A percentile compares a stretch with the other conserved stretches of the same genome.
These are phyloP conservation scores for Alternaria burnsii DNA, from an alignment of 2,329 filamentous ascomycete genomes.

Conservation along the genomic window DNA sequence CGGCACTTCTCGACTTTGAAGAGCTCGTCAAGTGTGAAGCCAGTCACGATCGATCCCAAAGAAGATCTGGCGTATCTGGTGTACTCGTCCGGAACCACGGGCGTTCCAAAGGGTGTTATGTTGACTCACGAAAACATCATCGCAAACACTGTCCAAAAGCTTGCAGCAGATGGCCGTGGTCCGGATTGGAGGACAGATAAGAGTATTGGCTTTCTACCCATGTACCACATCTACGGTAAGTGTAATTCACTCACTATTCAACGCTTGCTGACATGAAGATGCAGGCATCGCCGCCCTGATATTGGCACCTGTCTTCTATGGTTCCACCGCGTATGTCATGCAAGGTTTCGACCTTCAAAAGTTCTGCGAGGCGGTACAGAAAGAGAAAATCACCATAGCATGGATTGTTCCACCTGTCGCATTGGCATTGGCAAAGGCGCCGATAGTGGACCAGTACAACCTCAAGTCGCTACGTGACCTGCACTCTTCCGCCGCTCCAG, in stretches of 20 bases:
- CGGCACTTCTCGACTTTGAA: neutral
- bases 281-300: neutral
- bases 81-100: conserved; percentile 48
- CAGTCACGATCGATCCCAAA: conserved; percentile 13
- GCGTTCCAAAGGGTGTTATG: conserved; percentile 54
- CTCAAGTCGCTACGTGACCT: neutral
- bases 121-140: conserved; percentile 52
- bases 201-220: conserved; percentile 54
- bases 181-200: conserved; percentile 35
- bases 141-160: conserved; percentile 49
- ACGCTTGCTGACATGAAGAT: neutral
- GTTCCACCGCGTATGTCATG: neutral
- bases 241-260: conserved; percentile 35
- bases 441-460: neutral
- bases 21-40: neutral
- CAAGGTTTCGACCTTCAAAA: neutral
- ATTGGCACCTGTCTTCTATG: neutral
- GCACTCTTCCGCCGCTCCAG: neutral
- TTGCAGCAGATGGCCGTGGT: conserved; percentile 32
- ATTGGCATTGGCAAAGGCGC: neutral
- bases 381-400: neutral
- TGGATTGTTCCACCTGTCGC: neutral
- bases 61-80: conserved; percentile 19
- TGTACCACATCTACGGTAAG: conserved; percentile 55
- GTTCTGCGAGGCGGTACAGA: neutral